These are phyloP conservation scores for Cucurbita ficifolia DNA, from an alignment of 306 rosid genomes.

Conservation along the genomic window DNA sequence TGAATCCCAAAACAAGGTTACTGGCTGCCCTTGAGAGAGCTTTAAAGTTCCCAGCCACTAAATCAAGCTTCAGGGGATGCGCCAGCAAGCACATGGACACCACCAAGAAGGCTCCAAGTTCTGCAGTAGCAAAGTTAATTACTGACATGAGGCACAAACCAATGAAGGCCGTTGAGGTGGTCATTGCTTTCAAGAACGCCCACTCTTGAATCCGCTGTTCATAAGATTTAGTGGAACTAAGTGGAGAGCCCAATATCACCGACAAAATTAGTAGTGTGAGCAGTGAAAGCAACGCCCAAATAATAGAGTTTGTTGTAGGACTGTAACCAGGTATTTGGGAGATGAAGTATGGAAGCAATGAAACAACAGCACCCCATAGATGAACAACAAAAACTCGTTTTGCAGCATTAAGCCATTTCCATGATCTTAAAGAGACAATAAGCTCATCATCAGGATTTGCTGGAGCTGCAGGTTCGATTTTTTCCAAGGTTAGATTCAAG, in stretches of 20 bases:
- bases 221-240: constrained; percentile 20
- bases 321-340: constrained; percentile 42
- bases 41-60: constrained; percentile 25
- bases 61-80: constrained; percentile 64
- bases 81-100: constrained; percentile 75
- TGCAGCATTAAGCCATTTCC: constrained; percentile 74
- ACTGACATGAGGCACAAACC: constrained; percentile 87
- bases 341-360: constrained; percentile 58
- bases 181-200: constrained; percentile 75
- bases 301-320: constrained; percentile 28
- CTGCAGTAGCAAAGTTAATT: constrained; percentile 84
- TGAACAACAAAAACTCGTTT: constrained; percentile 56
- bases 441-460: constrained; percentile 22
- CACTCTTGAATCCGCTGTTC: constrained; percentile 37
- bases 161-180: constrained; percentile 54
- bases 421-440: constrained; percentile 28
- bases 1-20: constrained; percentile 46
- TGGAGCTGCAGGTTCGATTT: constrained; percentile 19
- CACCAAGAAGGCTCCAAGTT: constrained; percentile 65
- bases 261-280: constrained; percentile 33
- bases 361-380: constrained; percentile 70
- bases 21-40: constrained; percentile 32
- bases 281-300: constrained; percentile 52
- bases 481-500: constrained; percentile 10
- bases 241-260: constrained; percentile 40